Base-by-base conservation (phyloP, 176 grass and related monocot species). In the Oryza meridionalis region DNA sequence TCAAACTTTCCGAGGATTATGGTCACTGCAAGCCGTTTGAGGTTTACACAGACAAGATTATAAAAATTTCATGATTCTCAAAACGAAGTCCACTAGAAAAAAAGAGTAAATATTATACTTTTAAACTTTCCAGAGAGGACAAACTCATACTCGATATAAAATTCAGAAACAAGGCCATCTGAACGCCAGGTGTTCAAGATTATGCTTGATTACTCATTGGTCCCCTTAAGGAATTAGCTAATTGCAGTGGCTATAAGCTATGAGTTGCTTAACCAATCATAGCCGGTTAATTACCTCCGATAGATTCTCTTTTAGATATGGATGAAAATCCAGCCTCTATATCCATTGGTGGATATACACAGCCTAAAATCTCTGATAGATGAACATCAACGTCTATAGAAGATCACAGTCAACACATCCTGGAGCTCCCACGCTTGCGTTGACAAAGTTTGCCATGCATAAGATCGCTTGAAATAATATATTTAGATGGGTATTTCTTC, bases 131-230 rank as follows among this genome's bases (percentile, higher is more conserved):
- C 21, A 24, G 8, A 51, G 21, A 73, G 40, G 40, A 72, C 13
- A 42, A 26, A 38, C 7, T n/a, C 68, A 6, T 71, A 37, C 43
- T 66, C 44, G 32, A 47, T 77, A 78, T 82, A 82, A 74, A 82
- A 74, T 73, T 37, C 0, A 4, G 65, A 27, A 75, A 29, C 62
- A 65, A 79, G 75, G 88, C 66, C 62, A 69, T 83, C 64, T 45
- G 19, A 68, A 40, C 3, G 76, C 75, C 80, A 83, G 37, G 62
- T 75, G 75, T 90, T 90, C 67, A 78, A 78, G 58, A 58, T 67
- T 78, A 66, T 45, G 47, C 14, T 26, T 81, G 31, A 35, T 35
- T 69, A 26, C 24, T 65, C 31, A 73, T 29, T 80, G 69, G 53
- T 53, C 72, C 15, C 59, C 29, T 31, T 31, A 31, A 31, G 29